Evolutionary conservation across 2,329 filamentous ascomycete species (phyloP).

Genomic region (Penicillium frequentans): DNA sequence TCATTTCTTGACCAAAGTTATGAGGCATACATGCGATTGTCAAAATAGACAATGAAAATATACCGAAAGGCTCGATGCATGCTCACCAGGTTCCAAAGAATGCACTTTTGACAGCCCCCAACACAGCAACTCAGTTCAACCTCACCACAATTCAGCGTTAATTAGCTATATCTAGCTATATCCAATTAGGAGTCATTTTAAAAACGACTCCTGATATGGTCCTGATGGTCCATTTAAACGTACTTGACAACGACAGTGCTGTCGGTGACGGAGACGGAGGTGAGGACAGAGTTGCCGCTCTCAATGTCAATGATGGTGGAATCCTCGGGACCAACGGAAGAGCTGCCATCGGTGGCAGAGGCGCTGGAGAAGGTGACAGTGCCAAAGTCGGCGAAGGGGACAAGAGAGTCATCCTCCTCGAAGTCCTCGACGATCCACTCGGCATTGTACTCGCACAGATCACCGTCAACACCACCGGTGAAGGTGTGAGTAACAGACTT

Average conservation of each 20-base stretch:
- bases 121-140: background rate
- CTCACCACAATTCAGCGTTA: background rate
- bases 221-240: constrained; percentile 11
- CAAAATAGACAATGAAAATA: background rate
- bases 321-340: constrained; percentile 34
- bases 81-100: background rate
- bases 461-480: constrained; percentile 36
- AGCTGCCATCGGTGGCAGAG: constrained; percentile 31
- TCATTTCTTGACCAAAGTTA: background rate
- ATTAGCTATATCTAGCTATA: background rate
- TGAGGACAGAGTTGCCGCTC: constrained; percentile 40
- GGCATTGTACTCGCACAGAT: constrained; percentile 57
- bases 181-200: background rate
- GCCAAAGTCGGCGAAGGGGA: constrained; percentile 8
- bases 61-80: background rate
- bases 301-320: constrained; percentile 49
- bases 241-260: constrained; percentile 27
- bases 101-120: background rate
- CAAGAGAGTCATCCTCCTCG: background rate
- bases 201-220: background rate
- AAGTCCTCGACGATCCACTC: constrained; percentile 61
- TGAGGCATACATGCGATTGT: background rate
- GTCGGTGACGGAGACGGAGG: constrained; percentile 25
- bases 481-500: constrained; percentile 54
- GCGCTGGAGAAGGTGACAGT: constrained; percentile 42